Percentiles rank a stretch among this genome's conserved stretches.
These are phyloP conservation scores for Gonium pectorale DNA, from an alignment of 139 green algal species.

Conservation along the genomic window DNA sequence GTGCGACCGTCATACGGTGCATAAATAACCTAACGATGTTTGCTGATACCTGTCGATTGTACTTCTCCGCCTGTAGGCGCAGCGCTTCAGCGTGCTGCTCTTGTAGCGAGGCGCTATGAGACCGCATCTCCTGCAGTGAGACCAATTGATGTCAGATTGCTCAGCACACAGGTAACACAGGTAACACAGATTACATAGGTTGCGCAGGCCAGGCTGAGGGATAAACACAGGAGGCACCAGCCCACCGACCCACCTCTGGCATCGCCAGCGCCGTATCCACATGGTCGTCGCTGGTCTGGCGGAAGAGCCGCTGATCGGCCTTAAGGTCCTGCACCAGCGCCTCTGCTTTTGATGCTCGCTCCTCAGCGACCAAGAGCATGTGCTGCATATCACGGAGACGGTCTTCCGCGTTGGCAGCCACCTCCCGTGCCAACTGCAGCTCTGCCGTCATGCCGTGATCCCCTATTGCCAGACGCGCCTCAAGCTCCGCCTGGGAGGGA, in stretches of 20 bases:
- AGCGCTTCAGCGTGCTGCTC: constrained; percentile 13
- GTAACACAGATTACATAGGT: no score
- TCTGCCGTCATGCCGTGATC: background rate
- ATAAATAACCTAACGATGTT: no score
- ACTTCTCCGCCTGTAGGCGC: background rate
- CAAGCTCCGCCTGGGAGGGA: constrained; percentile 7
- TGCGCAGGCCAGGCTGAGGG: no score
- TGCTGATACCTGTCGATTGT: no score
- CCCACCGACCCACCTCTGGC: constrained; percentile 22
- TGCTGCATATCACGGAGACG: background rate
- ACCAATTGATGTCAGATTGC: no score
- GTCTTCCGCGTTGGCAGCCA: background rate
- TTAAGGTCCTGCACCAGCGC: background rate
- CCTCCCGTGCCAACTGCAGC: background rate
- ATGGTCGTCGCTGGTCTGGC: background rate
- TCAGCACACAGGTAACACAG: no score
- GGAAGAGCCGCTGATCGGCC: background rate
- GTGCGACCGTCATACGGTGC: no score
- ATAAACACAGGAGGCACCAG: no score
- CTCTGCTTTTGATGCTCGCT: background rate
- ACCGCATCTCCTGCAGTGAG: constrained; percentile 8
- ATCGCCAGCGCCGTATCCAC: background rate
- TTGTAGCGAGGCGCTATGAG: background rate
- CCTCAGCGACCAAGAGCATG: background rate
- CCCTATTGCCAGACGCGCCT: constrained; percentile 29